Conservation (phyloP, 805 yeast genomes). For the Priceomyces haplophilus region DNA sequence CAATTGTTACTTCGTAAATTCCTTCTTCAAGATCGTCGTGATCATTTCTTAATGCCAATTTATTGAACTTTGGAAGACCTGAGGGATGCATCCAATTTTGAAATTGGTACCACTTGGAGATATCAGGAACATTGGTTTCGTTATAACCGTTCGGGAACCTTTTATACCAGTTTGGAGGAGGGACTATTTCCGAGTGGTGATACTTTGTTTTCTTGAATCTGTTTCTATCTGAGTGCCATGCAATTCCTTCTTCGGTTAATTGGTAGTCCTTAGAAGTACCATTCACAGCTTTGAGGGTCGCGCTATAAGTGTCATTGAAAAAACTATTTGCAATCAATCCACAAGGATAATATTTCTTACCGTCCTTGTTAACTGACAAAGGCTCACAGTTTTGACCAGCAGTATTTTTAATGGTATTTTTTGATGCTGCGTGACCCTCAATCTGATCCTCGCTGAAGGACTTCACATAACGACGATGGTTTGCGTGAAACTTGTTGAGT, state of each 20-base stretch:
- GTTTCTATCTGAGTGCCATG: constrained; percentile 38
- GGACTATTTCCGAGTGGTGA: constrained; percentile 34
- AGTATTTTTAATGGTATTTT: constrained; percentile 32
- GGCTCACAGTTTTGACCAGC: constrained; percentile 47
- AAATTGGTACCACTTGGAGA: constrained; percentile 41
- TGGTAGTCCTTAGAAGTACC: constrained; percentile 30
- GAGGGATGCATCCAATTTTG: constrained; percentile 48
- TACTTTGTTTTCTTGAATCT: constrained; percentile 43
- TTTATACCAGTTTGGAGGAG: constrained; percentile 47
- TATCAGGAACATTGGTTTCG: constrained; percentile 41
- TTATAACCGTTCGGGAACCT: constrained; percentile 42
- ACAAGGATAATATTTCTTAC: constrained; percentile 69
- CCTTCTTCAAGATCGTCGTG: constrained; percentile 54
- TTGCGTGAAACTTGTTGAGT: constrained; percentile 39
- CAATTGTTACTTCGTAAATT: constrained; percentile 60
- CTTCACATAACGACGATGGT: constrained; percentile 44
- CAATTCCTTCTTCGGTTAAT: constrained; percentile 39
- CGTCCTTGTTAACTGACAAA: constrained; percentile 33
- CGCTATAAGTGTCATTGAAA: constrained; percentile 65
- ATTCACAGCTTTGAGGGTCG: constrained; percentile 35
- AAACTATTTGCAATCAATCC: constrained; percentile 79
- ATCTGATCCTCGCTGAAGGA: constrained; percentile 44
- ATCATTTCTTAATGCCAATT: constrained; percentile 60
- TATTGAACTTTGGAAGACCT: constrained; percentile 40
- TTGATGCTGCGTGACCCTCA: constrained; percentile 37